Conservation (phyloP, 768 basidiomycete genomes). For the Lactarius tabidus region DNA sequence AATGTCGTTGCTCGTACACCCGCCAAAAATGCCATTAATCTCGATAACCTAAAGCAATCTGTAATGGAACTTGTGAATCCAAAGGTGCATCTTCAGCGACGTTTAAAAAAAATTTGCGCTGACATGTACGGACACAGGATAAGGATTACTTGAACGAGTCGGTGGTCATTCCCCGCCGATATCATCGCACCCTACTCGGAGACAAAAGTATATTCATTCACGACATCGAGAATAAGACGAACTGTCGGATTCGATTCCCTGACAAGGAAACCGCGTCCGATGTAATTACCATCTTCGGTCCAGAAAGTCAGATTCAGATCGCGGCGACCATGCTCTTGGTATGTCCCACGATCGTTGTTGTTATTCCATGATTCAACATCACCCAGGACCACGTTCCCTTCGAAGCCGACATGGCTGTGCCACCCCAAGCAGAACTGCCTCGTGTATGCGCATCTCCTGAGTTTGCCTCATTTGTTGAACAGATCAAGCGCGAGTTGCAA, state of each 20-base stretch:
- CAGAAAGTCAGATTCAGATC: slow-evolving; percentile 95
- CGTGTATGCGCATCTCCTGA: slow-evolving; percentile 74
- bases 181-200: slow-evolving; percentile 91
- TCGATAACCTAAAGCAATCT: slow-evolving; percentile 91
- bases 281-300: slow-evolving; percentile 92
- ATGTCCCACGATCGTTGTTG: slow-evolving; percentile 30
- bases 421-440: slow-evolving; percentile 75
- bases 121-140: slow-evolving; percentile 50
- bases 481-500: slow-evolving; percentile 90
- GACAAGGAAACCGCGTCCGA: slow-evolving; percentile 95
- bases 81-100: slow-evolving; percentile 55
- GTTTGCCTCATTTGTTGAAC: slow-evolving; percentile 80
- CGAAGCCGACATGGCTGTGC: slow-evolving; percentile 91
- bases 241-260: slow-evolving; percentile 87
- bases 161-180: slow-evolving; percentile 87
- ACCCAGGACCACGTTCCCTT: slow-evolving; percentile 91
- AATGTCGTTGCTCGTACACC: slow-evolving; percentile 98
- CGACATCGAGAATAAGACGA: slow-evolving; percentile 96
- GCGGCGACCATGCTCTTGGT: slow-evolving; percentile 94
- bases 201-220: slow-evolving; percentile 97
- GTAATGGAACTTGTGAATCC: slow-evolving; percentile 98
- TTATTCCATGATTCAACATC: slow-evolving; percentile 9
- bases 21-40: slow-evolving; percentile 92
- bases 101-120: slow-evolving; percentile 9
- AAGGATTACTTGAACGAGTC: slow-evolving; percentile 96